Percentiles rank a stretch among this genome's conserved stretches.
Conservation (phyloP, 2,329 filamentous ascomycete genomes). For the Arachnopeziza araneosa region DNA sequence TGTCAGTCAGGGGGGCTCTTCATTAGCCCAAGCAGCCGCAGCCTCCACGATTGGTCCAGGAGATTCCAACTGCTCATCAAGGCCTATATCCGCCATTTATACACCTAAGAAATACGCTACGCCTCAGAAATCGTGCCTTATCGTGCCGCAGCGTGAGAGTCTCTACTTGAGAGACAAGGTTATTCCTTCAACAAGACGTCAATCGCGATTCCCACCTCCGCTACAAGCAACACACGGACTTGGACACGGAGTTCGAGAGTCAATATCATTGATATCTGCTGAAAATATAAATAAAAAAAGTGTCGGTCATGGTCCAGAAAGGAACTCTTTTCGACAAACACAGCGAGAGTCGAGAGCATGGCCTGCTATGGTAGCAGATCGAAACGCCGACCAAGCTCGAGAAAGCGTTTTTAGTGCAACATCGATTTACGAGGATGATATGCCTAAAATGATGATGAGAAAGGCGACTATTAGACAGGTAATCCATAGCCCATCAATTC, state of each 20-base stretch:
- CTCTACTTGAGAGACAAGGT: background rate
- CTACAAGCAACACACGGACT: conserved; percentile 15
- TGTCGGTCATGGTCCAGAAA: conserved; percentile 25
- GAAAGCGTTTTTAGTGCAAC: conserved; percentile 16
- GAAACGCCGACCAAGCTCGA: conserved; percentile 6
- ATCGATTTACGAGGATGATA: conserved; percentile 19
- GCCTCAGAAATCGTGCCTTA: background rate
- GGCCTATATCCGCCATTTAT: background rate
- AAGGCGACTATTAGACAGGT: conserved; percentile 17
- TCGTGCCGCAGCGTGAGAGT: background rate
- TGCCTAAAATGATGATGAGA: background rate
- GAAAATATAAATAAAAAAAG: conserved; percentile 14
- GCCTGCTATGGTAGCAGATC: conserved; percentile 16
- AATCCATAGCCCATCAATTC: conserved; percentile 15
- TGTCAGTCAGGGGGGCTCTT: conserved; percentile 7
- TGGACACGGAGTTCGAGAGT: conserved; percentile 20
- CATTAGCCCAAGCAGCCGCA: background rate
- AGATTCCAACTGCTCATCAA: background rate
- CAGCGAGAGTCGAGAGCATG: conserved; percentile 22
- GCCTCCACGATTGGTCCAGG: background rate
- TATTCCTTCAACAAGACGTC: conserved; percentile 7
- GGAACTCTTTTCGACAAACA: conserved; percentile 6
- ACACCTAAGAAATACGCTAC: background rate
- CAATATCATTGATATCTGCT: conserved; percentile 14
- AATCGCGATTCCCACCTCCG: conserved; percentile 13